phyloP scores from a whole-genome alignment of 2,329 filamentous ascomycete species.

The Pseudogymnoascus sp. region DNA sequence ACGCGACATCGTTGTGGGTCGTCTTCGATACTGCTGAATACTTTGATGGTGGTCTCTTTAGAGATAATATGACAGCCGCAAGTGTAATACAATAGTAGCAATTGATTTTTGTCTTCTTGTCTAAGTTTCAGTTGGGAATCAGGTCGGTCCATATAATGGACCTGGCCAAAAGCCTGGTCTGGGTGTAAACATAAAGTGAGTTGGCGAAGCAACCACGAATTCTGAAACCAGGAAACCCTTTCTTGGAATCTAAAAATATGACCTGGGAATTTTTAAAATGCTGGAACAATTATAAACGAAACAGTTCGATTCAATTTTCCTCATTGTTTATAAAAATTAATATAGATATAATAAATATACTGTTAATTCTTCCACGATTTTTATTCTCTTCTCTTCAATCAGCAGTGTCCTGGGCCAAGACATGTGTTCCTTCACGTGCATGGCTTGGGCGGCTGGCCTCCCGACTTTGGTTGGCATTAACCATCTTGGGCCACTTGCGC shows the following conservation, averaged over 20 bases:
- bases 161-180: background rate
- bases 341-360: background rate
- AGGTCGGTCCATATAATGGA: background rate
- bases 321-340: background rate
- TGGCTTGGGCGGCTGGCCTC: background rate
- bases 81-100: background rate
- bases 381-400: background rate
- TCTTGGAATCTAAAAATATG: background rate
- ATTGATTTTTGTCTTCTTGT: background rate
- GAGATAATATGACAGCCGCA: background rate
- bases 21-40: background rate
- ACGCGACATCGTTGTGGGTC: constrained; percentile 21
- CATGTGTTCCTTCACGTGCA: constrained; percentile 5
- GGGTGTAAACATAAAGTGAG: constrained; percentile 6
- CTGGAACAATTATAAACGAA: background rate
- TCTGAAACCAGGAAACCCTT: background rate
- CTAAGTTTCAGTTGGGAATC: background rate
- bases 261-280: background rate
- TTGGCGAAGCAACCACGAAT: constrained; percentile 2
- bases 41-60: background rate
- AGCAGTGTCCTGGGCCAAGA: background rate
- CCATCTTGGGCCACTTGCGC: background rate
- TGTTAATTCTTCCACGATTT: background rate
- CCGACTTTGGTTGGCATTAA: background rate
- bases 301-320: background rate